Evolutionary conservation across 1,139 yeast genomes (phyloP), one percentile per base, ranked within the genome.

Genomic region (Yamadazyma spencermartinsiae): DNA sequence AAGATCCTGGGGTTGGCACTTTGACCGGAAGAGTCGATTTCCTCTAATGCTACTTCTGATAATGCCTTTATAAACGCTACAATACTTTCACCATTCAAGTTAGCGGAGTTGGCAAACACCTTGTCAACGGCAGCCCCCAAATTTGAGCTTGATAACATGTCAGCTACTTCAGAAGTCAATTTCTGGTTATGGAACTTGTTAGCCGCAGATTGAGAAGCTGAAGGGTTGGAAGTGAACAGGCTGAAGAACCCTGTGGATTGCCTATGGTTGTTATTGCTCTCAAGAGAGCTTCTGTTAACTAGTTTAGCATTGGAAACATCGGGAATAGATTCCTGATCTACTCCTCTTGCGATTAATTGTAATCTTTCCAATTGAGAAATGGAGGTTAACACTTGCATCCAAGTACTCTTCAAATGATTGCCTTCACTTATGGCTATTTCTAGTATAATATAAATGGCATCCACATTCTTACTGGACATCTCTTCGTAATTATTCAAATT

Each of bases 301-400:
- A 82, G 56, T 52, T 86, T 79, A 2, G 96, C 95, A 41, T 75
- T 78, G 3, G 87, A 70, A 27, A 90, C 84, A 63, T 89, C 97
- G 1, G 98, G 98, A 43, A 92, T 81, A 3, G 83, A 73, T 33
- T 80, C 84, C 33, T 92, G 88, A 45, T 87, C 92, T 37, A 88
- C 79, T 39, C 98, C 98, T 52, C 87, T 85, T 0, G 96, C 87
- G 40, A 89, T 82, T 37, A 92, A 70, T 60, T 89, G 96, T 42
- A 89, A 70, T 56, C 98, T 76, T 58, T 94, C 98, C 37, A 92
- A 76, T 61, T 92, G 98, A 7, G 97, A 87, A 37, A 90, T 80
- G 3, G 90, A 81, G 3, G 85, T 76, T 46, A 94, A 71, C 17
- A 94, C 75, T 50, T 86, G 94, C 44, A 75, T 79, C 99, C 99